Base-by-base conservation (phyloP, 2,329 filamentous ascomycete genomes). In the Lecanosticta acicola region DNA sequence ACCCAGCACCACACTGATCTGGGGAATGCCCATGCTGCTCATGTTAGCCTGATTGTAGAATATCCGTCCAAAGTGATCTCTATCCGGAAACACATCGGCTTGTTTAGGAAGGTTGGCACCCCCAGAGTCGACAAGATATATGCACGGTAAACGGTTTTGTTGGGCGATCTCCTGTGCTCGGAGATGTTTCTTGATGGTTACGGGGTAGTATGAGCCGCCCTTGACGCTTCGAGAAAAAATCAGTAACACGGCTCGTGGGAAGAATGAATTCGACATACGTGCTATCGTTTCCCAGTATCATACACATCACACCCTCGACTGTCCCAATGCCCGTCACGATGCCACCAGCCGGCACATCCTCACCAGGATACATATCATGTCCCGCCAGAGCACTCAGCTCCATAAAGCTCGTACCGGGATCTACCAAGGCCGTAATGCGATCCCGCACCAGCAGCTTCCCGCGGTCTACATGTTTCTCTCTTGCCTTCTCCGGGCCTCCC, bases 31-130 rank as follows among this genome's bases (percentile, higher is more conserved):
- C 56, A 83, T 71, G 1, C 85, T 79, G 57, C 86, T 93, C 89
- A 97, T 95, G 60, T 87, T 78, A 2, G 93, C 91, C 69, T 98
- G 91, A 71, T 98, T 96, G 76, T 85, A 98, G 75, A 98, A 98
- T 65, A 97, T 95, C 55, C 91, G 87, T 29, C 91, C 89, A 64
- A 98, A 97, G 68, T 97, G 91, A 44, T 96, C 88, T 55, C 83
- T 78, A 66, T 97, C 91, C 1, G 91, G 93, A 67, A 98, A 97
- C 46, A 97, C 91, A 63, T 96, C 87, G 32, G 90, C 85, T 70
- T 98, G 91, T 62, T 96, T 86, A 11, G 90, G 93, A 14, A 98
- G 79, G 66, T 97, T 96, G 47, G 90, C 93, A 54, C 91, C 91
- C 38, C 93, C 91, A 3, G 89, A 95, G 66, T 98, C 91, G 46